Conservation (phyloP, 2,329 filamentous ascomycete genomes). For the Hypoxylon rubiginosum region DNA sequence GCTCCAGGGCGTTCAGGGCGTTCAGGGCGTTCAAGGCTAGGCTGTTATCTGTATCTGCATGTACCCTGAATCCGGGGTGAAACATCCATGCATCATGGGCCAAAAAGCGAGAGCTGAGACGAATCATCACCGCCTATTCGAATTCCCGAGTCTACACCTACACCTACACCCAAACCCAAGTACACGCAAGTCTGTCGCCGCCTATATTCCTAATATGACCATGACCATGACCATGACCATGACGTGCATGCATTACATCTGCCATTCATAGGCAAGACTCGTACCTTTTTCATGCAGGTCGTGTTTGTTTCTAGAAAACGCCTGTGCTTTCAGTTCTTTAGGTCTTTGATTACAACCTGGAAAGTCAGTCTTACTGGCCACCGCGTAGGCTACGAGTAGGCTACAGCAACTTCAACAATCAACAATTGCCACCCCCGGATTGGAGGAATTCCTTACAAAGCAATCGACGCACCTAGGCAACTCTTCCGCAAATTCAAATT, state of each 20-base stretch:
- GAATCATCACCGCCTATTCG: conserved; percentile 26
- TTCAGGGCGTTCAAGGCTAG: background rate
- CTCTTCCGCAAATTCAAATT: conserved; percentile 1
- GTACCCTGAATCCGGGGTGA: conserved; percentile 33
- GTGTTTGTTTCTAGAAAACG: conserved; percentile 23
- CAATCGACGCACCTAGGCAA: conserved; percentile 17
- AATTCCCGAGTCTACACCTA: conserved; percentile 2
- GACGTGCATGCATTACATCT: background rate
- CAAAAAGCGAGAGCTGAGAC: conserved; percentile 20
- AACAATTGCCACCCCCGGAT: conserved; percentile 27
- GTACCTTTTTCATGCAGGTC: background rate
- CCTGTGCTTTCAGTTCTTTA: conserved; percentile 1
- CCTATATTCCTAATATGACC: conserved; percentile 3
- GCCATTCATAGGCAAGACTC: background rate
- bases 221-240: background rate
- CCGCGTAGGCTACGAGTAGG: background rate
- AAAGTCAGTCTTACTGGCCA: conserved; percentile 2
- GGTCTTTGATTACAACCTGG: background rate
- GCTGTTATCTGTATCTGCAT: conserved; percentile 2
- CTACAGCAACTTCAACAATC: background rate
- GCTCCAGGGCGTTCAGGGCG: background rate
- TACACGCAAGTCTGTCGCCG: conserved; percentile 1
- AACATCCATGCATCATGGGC: conserved; percentile 39
- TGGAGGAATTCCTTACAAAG: conserved; percentile 16
- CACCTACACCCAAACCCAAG: no score